Conservation (phyloP, 495 filamentous ascomycete species). For the Hypoxylon fragiforme region DNA sequence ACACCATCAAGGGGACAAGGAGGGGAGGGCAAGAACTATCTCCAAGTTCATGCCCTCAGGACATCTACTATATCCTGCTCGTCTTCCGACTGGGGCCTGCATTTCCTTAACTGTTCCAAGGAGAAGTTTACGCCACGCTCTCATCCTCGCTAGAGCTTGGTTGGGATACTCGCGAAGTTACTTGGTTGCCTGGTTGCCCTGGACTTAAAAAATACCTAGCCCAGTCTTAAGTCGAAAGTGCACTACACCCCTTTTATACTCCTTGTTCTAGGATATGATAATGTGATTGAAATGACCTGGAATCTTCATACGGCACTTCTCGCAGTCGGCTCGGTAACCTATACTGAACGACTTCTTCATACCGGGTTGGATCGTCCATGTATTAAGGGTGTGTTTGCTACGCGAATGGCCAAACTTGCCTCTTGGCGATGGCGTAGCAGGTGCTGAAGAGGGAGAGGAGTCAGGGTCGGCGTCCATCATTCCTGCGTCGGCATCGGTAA, state of each 20-base stretch:
- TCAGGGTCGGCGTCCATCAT: conserved; percentile 41
- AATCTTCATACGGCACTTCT: conserved; percentile 77
- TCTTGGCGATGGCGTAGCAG: conserved; percentile 42
- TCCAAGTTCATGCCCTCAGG: background rate
- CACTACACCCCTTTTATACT: background rate
- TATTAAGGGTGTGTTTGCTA: conserved; percentile 52
- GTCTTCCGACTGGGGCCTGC: background rate
- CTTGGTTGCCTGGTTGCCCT: too few species aligned
- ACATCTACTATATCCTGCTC: background rate
- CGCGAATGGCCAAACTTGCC: conserved; percentile 46
- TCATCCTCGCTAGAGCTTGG: background rate
- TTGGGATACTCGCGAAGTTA: too few species aligned
- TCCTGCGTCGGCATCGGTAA: conserved; percentile 23
- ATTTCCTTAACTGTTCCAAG: too few species aligned
- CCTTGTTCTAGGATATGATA: conserved; percentile 54
- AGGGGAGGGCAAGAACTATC: too few species aligned
- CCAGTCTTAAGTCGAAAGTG: too few species aligned
- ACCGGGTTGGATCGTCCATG: conserved; percentile 52
- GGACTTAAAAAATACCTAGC: too few species aligned
- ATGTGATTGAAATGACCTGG: conserved; percentile 91
- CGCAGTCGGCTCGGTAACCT: conserved; percentile 84
- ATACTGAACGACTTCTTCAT: conserved; percentile 75
- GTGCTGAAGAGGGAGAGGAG: conserved; percentile 34
- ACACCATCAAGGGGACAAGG: too few species aligned
- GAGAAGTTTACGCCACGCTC: too few species aligned